Percentiles rank a stretch among this genome's conserved stretches.
These are phyloP conservation scores for Collybiopsis luxurians DNA, from an alignment of 768 basidiomycete species.

Conservation along the genomic window DNA sequence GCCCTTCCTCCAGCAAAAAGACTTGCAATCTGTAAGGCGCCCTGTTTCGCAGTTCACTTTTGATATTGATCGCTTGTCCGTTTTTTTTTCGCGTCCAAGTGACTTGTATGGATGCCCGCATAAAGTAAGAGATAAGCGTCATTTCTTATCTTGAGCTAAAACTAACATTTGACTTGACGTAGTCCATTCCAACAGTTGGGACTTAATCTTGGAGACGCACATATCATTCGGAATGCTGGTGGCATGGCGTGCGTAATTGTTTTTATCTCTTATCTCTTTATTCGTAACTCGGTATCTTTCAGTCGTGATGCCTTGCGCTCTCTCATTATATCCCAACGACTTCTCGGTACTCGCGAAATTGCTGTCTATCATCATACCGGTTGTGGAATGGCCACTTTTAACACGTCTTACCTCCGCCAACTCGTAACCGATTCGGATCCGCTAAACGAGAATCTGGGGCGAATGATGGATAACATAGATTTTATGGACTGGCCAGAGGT, in stretches of 20 bases:
- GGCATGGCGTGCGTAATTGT: conserved; percentile 35
- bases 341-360: conserved; percentile 47
- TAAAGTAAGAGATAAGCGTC: conserved; percentile 36
- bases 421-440: conserved; percentile 27
- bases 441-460: conserved; percentile 17
- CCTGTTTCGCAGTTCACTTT: not conserved
- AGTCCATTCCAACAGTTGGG: conserved; percentile 44
- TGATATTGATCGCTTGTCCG: not conserved
- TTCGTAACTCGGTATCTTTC: not conserved
- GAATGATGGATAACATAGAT: conserved; percentile 34
- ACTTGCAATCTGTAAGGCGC: not conserved
- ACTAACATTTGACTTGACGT: not conserved
- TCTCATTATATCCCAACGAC: conserved; percentile 50
- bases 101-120: conserved; percentile 55
- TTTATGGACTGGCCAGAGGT: conserved; percentile 31
- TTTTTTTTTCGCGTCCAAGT: conserved; percentile 22
- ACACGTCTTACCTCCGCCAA: conserved; percentile 31
- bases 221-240: conserved; percentile 53
- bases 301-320: conserved; percentile 48
- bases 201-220: conserved; percentile 47
- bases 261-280: not conserved
- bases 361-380: conserved; percentile 53
- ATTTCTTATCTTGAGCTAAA: not conserved
- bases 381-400: conserved; percentile 53
- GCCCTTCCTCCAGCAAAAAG: conserved; percentile 1